Evolutionary conservation across 129 eudicot species (phyloP), one percentile per base, ranked within the genome.

Genomic region (Sambucus nigra): DNA sequence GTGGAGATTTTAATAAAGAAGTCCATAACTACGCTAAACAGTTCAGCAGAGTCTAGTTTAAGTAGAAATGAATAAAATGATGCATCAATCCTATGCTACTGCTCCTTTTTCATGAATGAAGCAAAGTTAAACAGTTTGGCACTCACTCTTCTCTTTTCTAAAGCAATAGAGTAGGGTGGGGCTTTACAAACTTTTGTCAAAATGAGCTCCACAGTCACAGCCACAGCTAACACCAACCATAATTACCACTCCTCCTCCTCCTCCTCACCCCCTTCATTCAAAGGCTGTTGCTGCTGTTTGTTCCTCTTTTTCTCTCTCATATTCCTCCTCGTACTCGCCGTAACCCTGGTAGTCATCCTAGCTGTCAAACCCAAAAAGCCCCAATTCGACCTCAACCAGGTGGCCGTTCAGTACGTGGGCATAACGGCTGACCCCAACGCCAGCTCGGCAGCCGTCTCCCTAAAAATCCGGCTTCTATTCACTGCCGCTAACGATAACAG

Each of bases 231-330:
- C 45, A 48, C 66, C 64, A 76, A 65, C 50, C 74, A 47, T 71
- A 62, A 70, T 60, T 72, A 67, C 41, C 82, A 84, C 7, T 65
- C 58, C 23, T 35, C 71, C 32, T 70, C 87, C 8, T 46, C 76
- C 26, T 64, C 86, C 63, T 81, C 97, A 59, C 18, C 83, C 40
- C 87, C 98, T 57, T 74, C 94, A 4, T 45, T 92, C 59, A 81
- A 79, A 63, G 99, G 99, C 73, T 92, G 99, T 59, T 86, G 95
- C 74, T 92, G 99, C 71, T 92, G 94, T 50, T 86, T 92, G 60
- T 68, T 86, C 73, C 94, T 92, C 66, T 76, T 92, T 58, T 80
- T 92, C 78, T 79, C 95, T 60, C 82, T 91, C 81, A 76, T 91
- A 57, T 67, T 72, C 15, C 91, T 92, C 61, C 81, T 86, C 60